Percentiles rank a stretch among this genome's conserved stretches.
These are phyloP conservation scores for Yamadazyma friedrichii DNA, from an alignment of 1,139 yeast species.

Conservation along the genomic window DNA sequence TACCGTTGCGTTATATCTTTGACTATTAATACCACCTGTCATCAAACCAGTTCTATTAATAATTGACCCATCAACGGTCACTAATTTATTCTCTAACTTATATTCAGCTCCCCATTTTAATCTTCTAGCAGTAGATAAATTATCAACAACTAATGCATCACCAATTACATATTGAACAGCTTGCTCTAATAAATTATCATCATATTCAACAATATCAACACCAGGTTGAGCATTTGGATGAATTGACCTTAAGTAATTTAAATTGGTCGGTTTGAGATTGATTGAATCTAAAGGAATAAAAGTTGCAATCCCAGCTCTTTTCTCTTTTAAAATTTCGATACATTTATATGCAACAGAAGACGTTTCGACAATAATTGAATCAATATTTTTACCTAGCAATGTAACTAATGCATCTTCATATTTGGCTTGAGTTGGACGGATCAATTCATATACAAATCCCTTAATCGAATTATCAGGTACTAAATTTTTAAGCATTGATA, in stretches of 20 bases:
- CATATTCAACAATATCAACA: constrained; percentile 72
- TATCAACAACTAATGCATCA: constrained; percentile 77
- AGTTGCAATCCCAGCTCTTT: constrained; percentile 80
- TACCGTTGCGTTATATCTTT: constrained; percentile 28
- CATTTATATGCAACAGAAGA: constrained; percentile 77
- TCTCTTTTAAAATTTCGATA: constrained; percentile 78
- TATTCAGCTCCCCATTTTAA: constrained; percentile 60
- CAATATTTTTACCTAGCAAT: constrained; percentile 74
- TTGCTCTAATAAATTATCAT: constrained; percentile 59
- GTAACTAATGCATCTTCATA: constrained; percentile 79
- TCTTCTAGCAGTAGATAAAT: constrained; percentile 62
- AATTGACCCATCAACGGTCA: constrained; percentile 80
- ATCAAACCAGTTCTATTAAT: constrained; percentile 85
- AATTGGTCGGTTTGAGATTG: constrained; percentile 48
- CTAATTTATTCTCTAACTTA: constrained; percentile 65
- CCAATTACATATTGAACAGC: constrained; percentile 85
- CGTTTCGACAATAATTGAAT: constrained; percentile 81
- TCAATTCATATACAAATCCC: constrained; percentile 77
- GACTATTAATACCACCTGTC: constrained; percentile 76
- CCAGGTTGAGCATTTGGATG: constrained; percentile 61
- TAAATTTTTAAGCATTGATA: constrained; percentile 61
- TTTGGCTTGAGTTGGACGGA: constrained; percentile 74
- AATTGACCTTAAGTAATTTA: constrained; percentile 58
- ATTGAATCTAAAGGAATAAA: constrained; percentile 88
- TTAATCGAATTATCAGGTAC: constrained; percentile 71